Evolutionary conservation across 164 flowering plant species (phyloP).

Genomic region (Vitis labrusca): DNA sequence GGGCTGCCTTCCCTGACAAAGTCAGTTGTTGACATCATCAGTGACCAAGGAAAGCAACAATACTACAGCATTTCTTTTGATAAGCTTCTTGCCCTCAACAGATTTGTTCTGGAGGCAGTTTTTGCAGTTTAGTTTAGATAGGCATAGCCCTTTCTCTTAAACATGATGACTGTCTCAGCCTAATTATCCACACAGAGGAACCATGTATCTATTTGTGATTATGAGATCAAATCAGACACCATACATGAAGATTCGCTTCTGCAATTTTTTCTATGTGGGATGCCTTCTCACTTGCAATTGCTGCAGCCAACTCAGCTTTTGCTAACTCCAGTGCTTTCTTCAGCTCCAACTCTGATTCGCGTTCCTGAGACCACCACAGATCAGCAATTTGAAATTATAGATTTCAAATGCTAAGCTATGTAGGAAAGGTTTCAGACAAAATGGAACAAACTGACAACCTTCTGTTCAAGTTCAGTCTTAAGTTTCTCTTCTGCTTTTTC

Average conservation of each 20-base stretch:
- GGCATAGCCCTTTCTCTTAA: too few relatives aligned
- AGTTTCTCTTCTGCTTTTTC: conserved; percentile 80
- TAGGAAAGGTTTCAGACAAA: neutral
- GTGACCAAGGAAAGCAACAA: too few relatives aligned
- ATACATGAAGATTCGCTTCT: conserved; percentile 92
- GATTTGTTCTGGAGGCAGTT: too few relatives aligned
- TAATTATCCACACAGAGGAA: too few relatives aligned
- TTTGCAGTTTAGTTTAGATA: too few relatives aligned
- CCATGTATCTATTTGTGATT: too few relatives aligned
- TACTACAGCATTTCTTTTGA: too few relatives aligned
- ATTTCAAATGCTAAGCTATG: neutral
- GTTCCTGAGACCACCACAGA: conserved; percentile 54
- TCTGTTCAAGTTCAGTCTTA: conserved; percentile 69
- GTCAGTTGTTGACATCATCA: too few relatives aligned
- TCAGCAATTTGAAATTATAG: conserved; percentile 7
- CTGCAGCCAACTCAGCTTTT: conserved; percentile 81
- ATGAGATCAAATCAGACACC: conserved; percentile 11
- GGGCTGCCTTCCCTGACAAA: too few relatives aligned
- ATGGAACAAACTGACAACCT: conserved; percentile 41
- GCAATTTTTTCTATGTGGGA: conserved; percentile 90
- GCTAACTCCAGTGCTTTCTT: conserved; percentile 71
- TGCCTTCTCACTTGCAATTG: conserved; percentile 87
- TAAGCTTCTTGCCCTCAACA: too few relatives aligned
- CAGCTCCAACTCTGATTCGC: conserved; percentile 60
- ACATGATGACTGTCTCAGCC: too few relatives aligned